Evolutionary conservation across 192 early-diverging fungal species (phyloP).

Genomic region (Coemansia sp.): DNA sequence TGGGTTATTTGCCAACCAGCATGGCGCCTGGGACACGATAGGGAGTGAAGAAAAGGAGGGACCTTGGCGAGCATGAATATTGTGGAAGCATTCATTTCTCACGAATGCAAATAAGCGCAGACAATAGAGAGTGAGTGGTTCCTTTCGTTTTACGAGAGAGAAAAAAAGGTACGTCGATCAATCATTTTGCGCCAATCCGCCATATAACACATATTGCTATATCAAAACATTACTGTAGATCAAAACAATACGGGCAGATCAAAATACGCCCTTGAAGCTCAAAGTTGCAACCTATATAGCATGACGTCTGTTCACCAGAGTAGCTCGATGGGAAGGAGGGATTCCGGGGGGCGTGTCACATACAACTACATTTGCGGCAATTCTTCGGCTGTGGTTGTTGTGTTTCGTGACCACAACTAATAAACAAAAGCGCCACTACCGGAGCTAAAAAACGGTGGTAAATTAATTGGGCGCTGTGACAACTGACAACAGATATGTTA

Average conservation of each 20-base stretch:
- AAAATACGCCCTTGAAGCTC: no score
- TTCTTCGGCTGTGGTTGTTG: not conserved
- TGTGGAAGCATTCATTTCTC: not conserved
- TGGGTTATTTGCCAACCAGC: not conserved
- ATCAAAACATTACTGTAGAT: no score
- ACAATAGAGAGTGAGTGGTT: not conserved
- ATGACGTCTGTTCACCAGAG: no score
- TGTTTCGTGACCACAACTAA: not conserved
- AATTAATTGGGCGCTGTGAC: not conserved
- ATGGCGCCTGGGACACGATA: not conserved
- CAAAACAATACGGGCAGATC: no score
- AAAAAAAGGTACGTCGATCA: not conserved
- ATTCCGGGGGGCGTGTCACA: not conserved
- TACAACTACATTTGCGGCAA: not conserved
- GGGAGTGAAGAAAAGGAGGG: not conserved
- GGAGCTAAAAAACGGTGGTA: not conserved
- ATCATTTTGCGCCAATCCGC: no score
- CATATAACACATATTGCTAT: no score
- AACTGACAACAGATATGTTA: not conserved
- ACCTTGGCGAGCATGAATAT: not conserved
- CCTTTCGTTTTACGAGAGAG: not conserved
- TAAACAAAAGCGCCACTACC: not conserved
- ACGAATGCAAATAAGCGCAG: not conserved
- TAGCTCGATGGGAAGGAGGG: no score
- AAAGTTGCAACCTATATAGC: no score